A percentile compares a stretch with the other conserved stretches of the same genome.
Evolutionary conservation across 345 rosid genomes (phyloP).

Genomic region (Rhodomyrtus tomentosa): DNA sequence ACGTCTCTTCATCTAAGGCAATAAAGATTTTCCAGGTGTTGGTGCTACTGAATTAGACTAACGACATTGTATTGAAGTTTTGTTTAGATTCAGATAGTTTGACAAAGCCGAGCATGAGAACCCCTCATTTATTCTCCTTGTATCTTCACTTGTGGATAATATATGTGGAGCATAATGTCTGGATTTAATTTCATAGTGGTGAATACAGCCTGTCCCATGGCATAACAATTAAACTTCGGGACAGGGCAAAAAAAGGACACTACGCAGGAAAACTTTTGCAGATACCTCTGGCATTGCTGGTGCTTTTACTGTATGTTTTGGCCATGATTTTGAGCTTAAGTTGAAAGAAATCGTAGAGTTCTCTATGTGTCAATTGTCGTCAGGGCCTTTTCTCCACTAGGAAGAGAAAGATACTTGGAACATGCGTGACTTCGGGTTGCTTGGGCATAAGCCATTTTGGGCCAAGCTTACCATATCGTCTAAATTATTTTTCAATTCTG

Average conservation of each 20-base stretch:
- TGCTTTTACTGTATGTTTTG: background rate
- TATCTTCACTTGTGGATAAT: background rate
- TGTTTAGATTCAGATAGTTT: background rate
- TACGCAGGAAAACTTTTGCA: background rate
- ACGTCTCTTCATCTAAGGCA: background rate
- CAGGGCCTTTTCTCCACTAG: background rate
- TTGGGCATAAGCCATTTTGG: background rate
- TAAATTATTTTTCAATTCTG: background rate
- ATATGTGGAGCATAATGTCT: background rate
- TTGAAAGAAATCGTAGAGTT: background rate
- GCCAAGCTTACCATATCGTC: background rate
- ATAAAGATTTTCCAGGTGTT: background rate
- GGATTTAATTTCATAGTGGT: background rate
- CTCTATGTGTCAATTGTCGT: background rate
- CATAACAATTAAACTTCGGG: background rate
- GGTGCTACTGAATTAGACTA: background rate
- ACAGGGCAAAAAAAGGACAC: background rate
- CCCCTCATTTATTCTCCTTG: background rate
- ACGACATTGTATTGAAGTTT: background rate
- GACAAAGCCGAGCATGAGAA: background rate
- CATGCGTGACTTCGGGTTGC: background rate
- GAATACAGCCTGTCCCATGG: background rate
- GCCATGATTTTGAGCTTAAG: background rate
- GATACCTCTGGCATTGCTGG: background rate
- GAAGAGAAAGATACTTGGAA: background rate